phyloP scores from a whole-genome alignment of 768 basidiomycete genomes.

The Amanita pseudoporphyria region DNA sequence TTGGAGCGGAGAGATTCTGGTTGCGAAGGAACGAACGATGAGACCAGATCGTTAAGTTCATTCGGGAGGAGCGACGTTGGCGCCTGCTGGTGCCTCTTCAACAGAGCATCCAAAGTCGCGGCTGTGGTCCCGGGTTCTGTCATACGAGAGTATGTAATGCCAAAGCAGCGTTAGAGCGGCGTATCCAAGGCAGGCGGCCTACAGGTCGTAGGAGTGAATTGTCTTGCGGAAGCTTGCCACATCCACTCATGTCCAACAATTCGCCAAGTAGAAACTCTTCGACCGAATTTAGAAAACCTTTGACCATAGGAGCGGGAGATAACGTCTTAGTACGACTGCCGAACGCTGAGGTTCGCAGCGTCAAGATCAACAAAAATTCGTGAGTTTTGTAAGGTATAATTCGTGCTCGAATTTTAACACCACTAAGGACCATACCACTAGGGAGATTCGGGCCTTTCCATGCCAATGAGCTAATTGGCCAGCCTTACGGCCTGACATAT shows the following conservation, averaged over 20 bases:
- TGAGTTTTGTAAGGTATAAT: conserved; percentile 26
- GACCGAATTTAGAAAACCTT: background rate
- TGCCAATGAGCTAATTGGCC: conserved; percentile 66
- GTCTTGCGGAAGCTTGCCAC: background rate
- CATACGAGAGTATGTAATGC: conserved; percentile 4
- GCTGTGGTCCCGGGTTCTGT: conserved; percentile 12
- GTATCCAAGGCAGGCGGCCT: background rate
- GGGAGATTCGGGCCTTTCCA: conserved; percentile 85
- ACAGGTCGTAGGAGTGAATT: background rate
- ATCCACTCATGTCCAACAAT: background rate
- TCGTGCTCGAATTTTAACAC: conserved; percentile 3
- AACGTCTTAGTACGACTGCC: conserved; percentile 75
- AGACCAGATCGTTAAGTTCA: conserved; percentile 42
- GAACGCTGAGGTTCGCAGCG: conserved; percentile 65
- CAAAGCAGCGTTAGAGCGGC: background rate
- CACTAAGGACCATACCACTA: conserved; percentile 53
- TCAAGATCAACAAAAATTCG: conserved; percentile 67
- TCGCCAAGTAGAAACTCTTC: background rate
- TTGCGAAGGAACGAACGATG: conserved; percentile 42
- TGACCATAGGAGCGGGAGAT: conserved; percentile 54
- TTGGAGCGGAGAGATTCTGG: conserved; percentile 44
- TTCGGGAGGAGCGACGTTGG: conserved; percentile 35
- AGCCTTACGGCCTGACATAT: conserved; percentile 83
- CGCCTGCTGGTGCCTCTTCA: conserved; percentile 21
- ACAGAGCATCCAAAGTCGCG: conserved; percentile 19